Evolutionary conservation across 768 basidiomycete genomes (phyloP).

Genomic region (Termitomyces sp.): DNA sequence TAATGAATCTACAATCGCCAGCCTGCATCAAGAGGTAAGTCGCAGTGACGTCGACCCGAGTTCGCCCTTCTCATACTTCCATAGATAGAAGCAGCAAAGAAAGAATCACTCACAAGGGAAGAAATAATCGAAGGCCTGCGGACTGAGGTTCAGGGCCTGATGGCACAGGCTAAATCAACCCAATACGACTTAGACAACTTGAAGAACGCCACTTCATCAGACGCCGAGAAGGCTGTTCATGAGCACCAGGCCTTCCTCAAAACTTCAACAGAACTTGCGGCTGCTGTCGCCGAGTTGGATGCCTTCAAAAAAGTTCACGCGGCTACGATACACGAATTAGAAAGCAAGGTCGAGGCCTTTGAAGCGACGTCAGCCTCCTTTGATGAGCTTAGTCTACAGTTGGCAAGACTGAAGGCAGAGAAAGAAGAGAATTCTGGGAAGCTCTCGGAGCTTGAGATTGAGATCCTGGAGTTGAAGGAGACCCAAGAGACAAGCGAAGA

Average conservation of each 20-base stretch:
- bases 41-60: neutral
- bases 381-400: slow-evolving; percentile 26
- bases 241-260: slow-evolving; percentile 63
- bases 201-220: slow-evolving; percentile 34
- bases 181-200: slow-evolving; percentile 50
- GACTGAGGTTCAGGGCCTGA: slow-evolving; percentile 44
- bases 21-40: slow-evolving; percentile 49
- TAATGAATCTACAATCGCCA: slow-evolving; percentile 29
- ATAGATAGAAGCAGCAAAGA: slow-evolving; percentile 50
- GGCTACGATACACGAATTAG: slow-evolving; percentile 41
- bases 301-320: slow-evolving; percentile 46
- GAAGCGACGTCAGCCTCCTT: slow-evolving; percentile 39
- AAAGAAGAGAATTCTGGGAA: slow-evolving; percentile 67
- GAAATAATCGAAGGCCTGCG: slow-evolving; percentile 44
- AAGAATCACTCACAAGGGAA: slow-evolving; percentile 32
- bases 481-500: slow-evolving; percentile 61
- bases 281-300: slow-evolving; percentile 46
- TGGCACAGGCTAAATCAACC: slow-evolving; percentile 41
- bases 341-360: slow-evolving; percentile 38
- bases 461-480: slow-evolving; percentile 74
- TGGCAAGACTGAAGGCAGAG: slow-evolving; percentile 45
- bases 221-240: slow-evolving; percentile 42
- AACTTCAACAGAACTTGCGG: slow-evolving; percentile 56
- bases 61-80: neutral
- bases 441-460: slow-evolving; percentile 77